Evolutionary conservation across 805 yeast genomes (phyloP).

Genomic region (Metschnikowia chrysomelidarum): DNA sequence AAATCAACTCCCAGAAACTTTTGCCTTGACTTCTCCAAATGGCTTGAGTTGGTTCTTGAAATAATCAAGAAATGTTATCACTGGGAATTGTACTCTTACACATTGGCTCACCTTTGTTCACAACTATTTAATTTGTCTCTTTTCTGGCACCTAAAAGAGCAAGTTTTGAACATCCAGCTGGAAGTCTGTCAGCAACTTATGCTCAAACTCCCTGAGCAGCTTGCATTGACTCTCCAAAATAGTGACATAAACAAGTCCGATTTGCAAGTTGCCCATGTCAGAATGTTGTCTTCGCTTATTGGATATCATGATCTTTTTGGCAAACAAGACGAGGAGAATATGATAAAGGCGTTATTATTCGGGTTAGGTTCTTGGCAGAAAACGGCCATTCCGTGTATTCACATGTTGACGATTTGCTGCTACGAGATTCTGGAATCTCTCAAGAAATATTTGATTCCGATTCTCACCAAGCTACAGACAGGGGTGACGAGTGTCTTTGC

Average conservation of each 20-base stretch:
- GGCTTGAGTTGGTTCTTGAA: slow-evolving; percentile 51
- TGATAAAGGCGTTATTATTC: slow-evolving; percentile 56
- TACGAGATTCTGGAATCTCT: slow-evolving; percentile 76
- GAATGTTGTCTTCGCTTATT: slow-evolving; percentile 59
- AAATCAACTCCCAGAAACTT: slow-evolving; percentile 3
- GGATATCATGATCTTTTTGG: slow-evolving; percentile 57
- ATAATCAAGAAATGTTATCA: slow-evolving; percentile 52
- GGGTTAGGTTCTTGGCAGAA: slow-evolving; percentile 75
- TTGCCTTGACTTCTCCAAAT: slow-evolving; percentile 48
- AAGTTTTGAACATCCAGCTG: slow-evolving; percentile 40
- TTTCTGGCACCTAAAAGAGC: slow-evolving; percentile 42
- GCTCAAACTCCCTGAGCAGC: slow-evolving; percentile 40
- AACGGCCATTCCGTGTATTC: slow-evolving; percentile 75
- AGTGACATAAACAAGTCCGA: slow-evolving; percentile 52
- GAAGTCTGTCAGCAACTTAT: slow-evolving; percentile 60
- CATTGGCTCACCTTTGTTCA: slow-evolving; percentile 67
- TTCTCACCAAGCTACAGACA: slow-evolving; percentile 71
- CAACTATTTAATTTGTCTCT: slow-evolving; percentile 60
- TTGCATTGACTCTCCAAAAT: slow-evolving; percentile 33
- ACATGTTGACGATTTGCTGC: slow-evolving; percentile 72
- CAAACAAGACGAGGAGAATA: slow-evolving; percentile 59
- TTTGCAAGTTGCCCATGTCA: slow-evolving; percentile 61
- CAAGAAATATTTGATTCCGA: slow-evolving; percentile 63
- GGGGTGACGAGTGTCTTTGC: slow-evolving; percentile 69
- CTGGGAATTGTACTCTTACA: slow-evolving; percentile 71